Evolutionary conservation across 1,284 basidiomycete genomes (phyloP), one percentile per base, ranked within the genome.

Genomic region (Sporisorium sorghi): DNA sequence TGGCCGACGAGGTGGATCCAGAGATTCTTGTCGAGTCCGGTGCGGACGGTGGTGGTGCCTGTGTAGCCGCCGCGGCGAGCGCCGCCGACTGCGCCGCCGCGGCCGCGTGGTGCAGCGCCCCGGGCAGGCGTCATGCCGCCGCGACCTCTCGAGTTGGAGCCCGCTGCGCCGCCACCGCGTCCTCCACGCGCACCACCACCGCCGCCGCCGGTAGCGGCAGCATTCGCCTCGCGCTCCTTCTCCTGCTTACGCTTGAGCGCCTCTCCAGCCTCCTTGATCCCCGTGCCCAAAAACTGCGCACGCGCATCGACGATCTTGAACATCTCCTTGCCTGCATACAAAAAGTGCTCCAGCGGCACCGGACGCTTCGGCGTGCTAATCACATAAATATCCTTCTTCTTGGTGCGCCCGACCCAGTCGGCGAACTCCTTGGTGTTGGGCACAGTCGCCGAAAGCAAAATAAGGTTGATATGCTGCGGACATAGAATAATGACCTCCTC

Each of bases 341-440:
- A 87, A 85, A 92, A 97, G 86, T 99, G 97, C 85, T 99, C 96
- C 40, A 99, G 88, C 2, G 97, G 97, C 2, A 99, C 96, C 0
- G 97, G 97, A 66, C 97, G 89, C 85, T 98, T 95, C 1, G 92
- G 90, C 0, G 97, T 99, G 23, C 93, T 97, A 76, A 99, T 98
- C 56, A 99, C 97, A 85, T 98, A 99, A 63, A 99, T 97, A 79
- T 99, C 94, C 86, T 98, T 99, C 87, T 94, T 97, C 87, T 99
- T 99, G 1, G 97, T 99, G 11, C 97, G 92, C 3, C 97, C 97
- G 64, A 99, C 96, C 97, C 97, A 99, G 80, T 96, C 95, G 2
- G 97, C 97, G 83, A 99, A 99, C 83, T 99, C 97, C 80, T 92
- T 94, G 2, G 95, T 94, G 83, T 99, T 99, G 3, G 97, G 96